Base-by-base conservation (phyloP, 1,139 yeast genomes). In the Blastobotrys illinoisensis region DNA sequence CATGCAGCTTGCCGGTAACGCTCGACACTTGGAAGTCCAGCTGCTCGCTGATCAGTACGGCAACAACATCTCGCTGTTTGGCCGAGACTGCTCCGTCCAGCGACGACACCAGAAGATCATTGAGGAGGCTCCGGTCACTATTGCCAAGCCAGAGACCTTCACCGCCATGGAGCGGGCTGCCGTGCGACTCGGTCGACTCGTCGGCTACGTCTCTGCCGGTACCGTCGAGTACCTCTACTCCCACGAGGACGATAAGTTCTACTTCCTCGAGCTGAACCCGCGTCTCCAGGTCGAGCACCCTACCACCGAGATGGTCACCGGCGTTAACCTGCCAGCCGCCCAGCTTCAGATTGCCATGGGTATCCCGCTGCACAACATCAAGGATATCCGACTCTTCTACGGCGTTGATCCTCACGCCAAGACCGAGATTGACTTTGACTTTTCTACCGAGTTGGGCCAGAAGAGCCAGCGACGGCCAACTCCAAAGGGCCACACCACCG, bases 291-390 rank as follows among this genome's bases (percentile, higher is more conserved):
- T 93, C 60, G 99, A 93, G 79, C 99, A 93, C 79, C 99, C 99
- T 66, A 93, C 99, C 52, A 93, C 99, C 46, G 99, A 93, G 77
- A 93, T 93, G 99, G 99, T 89, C 55, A 86, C 96, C 24, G 99
- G 99, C 62, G 98, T 93, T 54, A 93, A 93, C 71, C 80, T 93
- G 70, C 99, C 99, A 44, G 96, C 97, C 58, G 97, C 99, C 51
- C 99, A 93, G 77, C 82, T 93, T 62, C 98, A 93, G 75, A 88
- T 93, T 74, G 98, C 99, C 62, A 93, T 93, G 99, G 99, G 99
- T 80, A 83, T 93, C 58, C 98, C 99, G 63, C 83, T 93, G 81
- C 95, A 93, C 72, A 82, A 96, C 74, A 88, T 93, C 64, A 82
- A 87, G 67, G 99, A 93, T 69, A 93, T 93, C 67, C 84, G 99